phyloP scores from a whole-genome alignment of 2,329 filamentous ascomycete species.

The Phialophora tarda region DNA sequence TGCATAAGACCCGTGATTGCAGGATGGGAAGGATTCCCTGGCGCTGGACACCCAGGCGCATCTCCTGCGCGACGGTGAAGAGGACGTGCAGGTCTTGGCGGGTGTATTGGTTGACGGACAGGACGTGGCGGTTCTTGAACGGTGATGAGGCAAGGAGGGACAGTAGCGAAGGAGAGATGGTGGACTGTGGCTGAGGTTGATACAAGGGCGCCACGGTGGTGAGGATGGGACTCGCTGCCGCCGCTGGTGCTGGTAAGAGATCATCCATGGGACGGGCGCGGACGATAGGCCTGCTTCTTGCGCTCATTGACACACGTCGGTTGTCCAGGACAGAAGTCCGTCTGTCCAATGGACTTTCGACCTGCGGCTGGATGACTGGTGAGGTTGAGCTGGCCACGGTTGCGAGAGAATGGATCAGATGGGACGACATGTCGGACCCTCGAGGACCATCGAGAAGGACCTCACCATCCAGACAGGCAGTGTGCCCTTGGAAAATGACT shows the following conservation, averaged over 20 bases:
- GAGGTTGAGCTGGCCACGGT: constrained; percentile 58
- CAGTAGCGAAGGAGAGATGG: constrained; percentile 63
- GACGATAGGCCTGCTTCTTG: constrained; percentile 34
- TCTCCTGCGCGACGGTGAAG: constrained; percentile 96
- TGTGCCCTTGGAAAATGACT: constrained; percentile 75
- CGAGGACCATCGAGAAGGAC: constrained; percentile 61
- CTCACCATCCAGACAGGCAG: constrained; percentile 75
- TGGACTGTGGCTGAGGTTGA: constrained; percentile 60
- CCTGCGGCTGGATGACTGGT: constrained; percentile 48
- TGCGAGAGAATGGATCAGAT: constrained; percentile 59
- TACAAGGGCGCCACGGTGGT: constrained; percentile 27
- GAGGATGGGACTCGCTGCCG: constrained; percentile 37
- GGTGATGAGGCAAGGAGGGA: constrained; percentile 78
- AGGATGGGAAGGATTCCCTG: constrained; percentile 88
- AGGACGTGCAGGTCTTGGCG: constrained; percentile 87
- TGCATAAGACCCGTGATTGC: constrained; percentile 83
- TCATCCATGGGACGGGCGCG: constrained; percentile 37
- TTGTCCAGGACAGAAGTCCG: constrained; percentile 34
- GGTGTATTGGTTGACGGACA: constrained; percentile 89
- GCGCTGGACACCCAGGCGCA: constrained; percentile 92
- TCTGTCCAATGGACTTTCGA: constrained; percentile 47
- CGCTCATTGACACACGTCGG: constrained; percentile 37
- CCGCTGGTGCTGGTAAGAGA: constrained; percentile 29
- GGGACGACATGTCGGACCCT: constrained; percentile 77
- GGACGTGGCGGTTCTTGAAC: constrained; percentile 87